These are phyloP conservation scores for Cryphonectria radicalis DNA, from an alignment of 2,329 filamentous ascomycete species.

Conservation along the genomic window DNA sequence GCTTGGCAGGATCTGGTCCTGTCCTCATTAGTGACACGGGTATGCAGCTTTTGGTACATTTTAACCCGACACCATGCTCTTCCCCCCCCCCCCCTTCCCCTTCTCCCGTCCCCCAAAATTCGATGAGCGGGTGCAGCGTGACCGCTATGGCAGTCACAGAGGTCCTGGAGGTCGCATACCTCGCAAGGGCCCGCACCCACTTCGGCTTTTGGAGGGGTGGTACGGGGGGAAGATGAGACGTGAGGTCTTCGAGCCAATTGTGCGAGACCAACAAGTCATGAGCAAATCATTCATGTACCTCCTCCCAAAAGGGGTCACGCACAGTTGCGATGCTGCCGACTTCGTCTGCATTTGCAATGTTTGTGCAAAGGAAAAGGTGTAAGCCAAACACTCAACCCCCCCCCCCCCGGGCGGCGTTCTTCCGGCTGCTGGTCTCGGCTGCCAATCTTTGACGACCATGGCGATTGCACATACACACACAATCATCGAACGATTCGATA, in stretches of 20 bases:
- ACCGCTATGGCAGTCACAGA: conserved; percentile 3
- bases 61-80: background rate
- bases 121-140: conserved; percentile 8
- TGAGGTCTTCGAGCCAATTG: conserved; percentile 24
- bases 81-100: no score
- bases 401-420: background rate
- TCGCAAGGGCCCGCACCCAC: conserved; percentile 27
- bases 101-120: no score
- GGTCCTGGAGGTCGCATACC: conserved; percentile 9
- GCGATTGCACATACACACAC: background rate
- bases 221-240: conserved; percentile 17
- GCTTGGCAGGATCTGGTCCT: background rate
- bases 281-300: conserved; percentile 13
- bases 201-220: conserved; percentile 26
- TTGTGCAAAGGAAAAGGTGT: background rate
- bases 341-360: conserved; percentile 20
- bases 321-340: conserved; percentile 20
- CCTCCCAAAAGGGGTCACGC: conserved; percentile 29
- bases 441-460: background rate
- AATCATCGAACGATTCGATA: conserved; percentile 2
- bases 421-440: background rate
- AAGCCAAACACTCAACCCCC: no score
- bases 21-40: conserved; percentile 13
- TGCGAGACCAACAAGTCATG: conserved; percentile 21
- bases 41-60: conserved; percentile 11